Evolutionary conservation across 106 monocot species (phyloP).

Genomic region (Platanthera guangdongensis): DNA sequence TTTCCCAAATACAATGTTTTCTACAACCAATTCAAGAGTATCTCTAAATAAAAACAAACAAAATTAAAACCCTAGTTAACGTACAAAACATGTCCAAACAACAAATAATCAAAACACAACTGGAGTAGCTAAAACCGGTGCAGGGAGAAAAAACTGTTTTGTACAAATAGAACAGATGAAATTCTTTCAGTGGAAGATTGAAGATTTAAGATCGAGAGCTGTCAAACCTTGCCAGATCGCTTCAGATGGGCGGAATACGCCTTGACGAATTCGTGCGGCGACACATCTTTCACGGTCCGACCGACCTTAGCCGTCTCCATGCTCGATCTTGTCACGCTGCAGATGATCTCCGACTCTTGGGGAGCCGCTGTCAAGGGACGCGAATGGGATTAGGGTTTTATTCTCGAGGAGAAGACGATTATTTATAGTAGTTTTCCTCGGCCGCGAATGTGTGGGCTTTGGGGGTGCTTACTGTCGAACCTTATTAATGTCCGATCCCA

Average conservation of each 20-base stretch:
- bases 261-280: conserved; percentile 52
- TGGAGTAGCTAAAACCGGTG: not conserved
- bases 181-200: not conserved
- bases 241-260: conserved; percentile 48
- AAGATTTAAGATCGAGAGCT: not conserved
- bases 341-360: too few species aligned
- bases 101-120: not conserved
- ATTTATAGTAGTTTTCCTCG: too few species aligned
- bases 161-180: not conserved
- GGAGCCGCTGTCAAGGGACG: too few species aligned
- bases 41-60: not conserved
- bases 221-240: conserved; percentile 45
- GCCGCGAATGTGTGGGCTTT: too few species aligned
- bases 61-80: not conserved
- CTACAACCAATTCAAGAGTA: not conserved
- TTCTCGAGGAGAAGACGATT: too few species aligned
- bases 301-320: conserved; percentile 16
- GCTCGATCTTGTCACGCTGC: not conserved
- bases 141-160: not conserved
- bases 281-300: conserved; percentile 49
- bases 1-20: not conserved
- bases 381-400: too few species aligned
- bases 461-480: too few species aligned
- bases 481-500: too few species aligned
- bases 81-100: not conserved